These are phyloP conservation scores for Prunus yedoensis DNA, from an alignment of 331 rosid species.

Conservation along the genomic window DNA sequence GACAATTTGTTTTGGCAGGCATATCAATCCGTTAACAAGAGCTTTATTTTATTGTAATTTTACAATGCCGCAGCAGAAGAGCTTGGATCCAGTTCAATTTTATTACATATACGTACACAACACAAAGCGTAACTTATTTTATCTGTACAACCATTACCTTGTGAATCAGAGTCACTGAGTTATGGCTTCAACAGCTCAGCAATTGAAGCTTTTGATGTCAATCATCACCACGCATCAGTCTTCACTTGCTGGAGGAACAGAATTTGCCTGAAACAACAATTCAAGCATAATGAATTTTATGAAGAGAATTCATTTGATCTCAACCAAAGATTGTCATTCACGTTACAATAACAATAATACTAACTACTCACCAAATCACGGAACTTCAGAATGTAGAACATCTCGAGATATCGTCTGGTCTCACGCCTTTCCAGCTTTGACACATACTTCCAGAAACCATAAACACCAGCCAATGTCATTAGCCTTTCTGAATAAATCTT, in stretches of 20 bases:
- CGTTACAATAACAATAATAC: neutral
- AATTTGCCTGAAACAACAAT: constrained; percentile 57
- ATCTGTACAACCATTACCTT: constrained; percentile 17
- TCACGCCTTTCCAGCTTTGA: constrained; percentile 83
- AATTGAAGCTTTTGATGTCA: constrained; percentile 15
- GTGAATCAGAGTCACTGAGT: constrained; percentile 10
- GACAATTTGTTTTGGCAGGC: neutral
- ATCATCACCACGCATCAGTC: too few relatives aligned
- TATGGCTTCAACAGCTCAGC: neutral
- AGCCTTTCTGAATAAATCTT: constrained; percentile 83
- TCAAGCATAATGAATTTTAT: neutral
- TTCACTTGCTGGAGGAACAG: constrained; percentile 57
- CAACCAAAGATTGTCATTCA: neutral
- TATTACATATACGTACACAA: neutral
- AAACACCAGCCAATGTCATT: constrained; percentile 84
- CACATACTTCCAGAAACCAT: constrained; percentile 83
- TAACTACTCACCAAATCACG: constrained; percentile 69
- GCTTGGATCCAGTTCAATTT: neutral
- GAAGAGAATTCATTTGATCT: neutral
- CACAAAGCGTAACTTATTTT: constrained; percentile 28
- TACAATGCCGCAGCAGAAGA: neutral
- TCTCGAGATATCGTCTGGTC: constrained; percentile 77
- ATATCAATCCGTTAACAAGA: neutral
- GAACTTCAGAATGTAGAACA: constrained; percentile 88
- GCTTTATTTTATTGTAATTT: neutral